Conservation (phyloP, 352 stramenopile species). For the Pythium utonaiense region DNA sequence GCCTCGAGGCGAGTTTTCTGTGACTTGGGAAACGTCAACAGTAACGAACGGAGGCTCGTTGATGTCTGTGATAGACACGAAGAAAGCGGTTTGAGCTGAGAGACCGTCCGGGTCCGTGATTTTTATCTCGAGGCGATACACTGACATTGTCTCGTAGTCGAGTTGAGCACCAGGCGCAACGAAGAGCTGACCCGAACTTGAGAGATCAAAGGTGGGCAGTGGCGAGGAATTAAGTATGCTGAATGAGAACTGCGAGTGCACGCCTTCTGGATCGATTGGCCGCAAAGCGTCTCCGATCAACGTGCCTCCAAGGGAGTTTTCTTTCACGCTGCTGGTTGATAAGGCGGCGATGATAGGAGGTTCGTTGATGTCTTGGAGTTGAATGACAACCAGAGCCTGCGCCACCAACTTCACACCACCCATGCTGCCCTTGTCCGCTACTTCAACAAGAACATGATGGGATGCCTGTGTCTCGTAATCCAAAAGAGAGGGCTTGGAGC, state of each 20-base stretch:
- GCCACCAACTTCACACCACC: neutral
- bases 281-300: slow-evolving; percentile 9
- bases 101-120: slow-evolving; percentile 26
- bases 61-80: slow-evolving; percentile 26
- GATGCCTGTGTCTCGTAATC: slow-evolving; percentile 21
- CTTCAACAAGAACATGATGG: slow-evolving; percentile 19
- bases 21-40: slow-evolving; percentile 19
- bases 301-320: slow-evolving; percentile 13
- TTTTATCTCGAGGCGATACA: slow-evolving; percentile 21
- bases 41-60: slow-evolving; percentile 31
- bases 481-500: slow-evolving; percentile 1
- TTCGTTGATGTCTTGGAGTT: slow-evolving; percentile 29
- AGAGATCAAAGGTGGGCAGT: slow-evolving; percentile 11
- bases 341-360: slow-evolving; percentile 8
- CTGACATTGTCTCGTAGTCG: slow-evolving; percentile 18
- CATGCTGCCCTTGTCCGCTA: neutral
- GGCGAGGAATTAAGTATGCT: neutral
- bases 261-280: slow-evolving; percentile 25
- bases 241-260: slow-evolving; percentile 17
- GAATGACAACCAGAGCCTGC: slow-evolving; percentile 12
- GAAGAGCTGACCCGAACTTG: slow-evolving; percentile 4
- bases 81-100: slow-evolving; percentile 6
- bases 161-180: slow-evolving; percentile 10
- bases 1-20: slow-evolving; percentile 39
- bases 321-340: slow-evolving; percentile 3